These are phyloP conservation scores for Bisporella sp. DNA, from an alignment of 2,329 filamentous ascomycete species.

Conservation along the genomic window DNA sequence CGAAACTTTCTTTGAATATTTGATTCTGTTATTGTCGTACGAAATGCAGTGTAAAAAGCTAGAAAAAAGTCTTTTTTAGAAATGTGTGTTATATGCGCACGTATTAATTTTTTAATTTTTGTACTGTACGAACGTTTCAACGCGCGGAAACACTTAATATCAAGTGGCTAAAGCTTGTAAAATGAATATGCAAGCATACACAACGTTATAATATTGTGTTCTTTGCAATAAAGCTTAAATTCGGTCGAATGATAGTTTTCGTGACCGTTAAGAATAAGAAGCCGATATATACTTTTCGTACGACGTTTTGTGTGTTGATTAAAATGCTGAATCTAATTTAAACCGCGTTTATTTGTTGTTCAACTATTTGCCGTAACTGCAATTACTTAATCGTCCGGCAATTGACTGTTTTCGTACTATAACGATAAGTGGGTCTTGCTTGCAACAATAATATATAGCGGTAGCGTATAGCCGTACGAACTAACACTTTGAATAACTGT, in stretches of 20 bases:
- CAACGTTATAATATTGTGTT: neutral
- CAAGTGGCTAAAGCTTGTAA: neutral
- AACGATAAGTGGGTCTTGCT: neutral
- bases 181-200: neutral
- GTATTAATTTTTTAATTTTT: neutral
- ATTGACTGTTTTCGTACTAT: neutral
- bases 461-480: neutral
- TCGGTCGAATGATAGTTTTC: neutral
- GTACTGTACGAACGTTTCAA: neutral
- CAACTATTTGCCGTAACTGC: constrained; percentile 1
- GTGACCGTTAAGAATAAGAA: constrained; percentile 2
- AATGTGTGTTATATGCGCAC: neutral
- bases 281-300: neutral
- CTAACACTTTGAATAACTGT: neutral
- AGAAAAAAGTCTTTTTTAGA: neutral
- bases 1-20: neutral
- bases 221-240: constrained; percentile 1
- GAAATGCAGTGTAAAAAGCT: neutral
- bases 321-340: constrained; percentile 3
- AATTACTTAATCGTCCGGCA: neutral
- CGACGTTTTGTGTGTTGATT: neutral
- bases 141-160: neutral
- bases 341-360: constrained; percentile 1
- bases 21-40: neutral
- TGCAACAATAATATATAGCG: neutral